Conservation (phyloP, 768 basidiomycete species). For the Boletus bicolor region DNA sequence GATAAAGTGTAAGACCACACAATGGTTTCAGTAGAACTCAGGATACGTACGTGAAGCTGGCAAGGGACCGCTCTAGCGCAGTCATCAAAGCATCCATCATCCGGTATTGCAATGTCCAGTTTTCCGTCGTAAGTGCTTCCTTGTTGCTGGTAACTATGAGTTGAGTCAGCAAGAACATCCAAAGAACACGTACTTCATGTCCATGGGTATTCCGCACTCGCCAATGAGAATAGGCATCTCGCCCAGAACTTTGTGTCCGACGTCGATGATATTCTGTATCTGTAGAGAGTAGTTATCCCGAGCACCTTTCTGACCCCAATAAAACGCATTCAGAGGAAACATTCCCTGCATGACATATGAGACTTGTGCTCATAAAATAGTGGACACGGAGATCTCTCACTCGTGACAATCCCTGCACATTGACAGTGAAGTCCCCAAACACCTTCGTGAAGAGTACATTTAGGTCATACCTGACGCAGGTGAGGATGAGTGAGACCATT, state of each 20-base stretch:
- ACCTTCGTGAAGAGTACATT: conserved; percentile 82
- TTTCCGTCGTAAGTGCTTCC: conserved; percentile 66
- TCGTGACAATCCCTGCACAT: conserved; percentile 88
- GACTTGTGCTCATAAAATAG: neutral
- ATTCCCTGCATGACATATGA: conserved; percentile 58
- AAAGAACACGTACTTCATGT: conserved; percentile 74
- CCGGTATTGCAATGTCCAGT: conserved; percentile 77
- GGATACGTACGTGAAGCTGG: conserved; percentile 79
- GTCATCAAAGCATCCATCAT: conserved; percentile 96
- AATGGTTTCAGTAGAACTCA: neutral
- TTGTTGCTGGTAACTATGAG: conserved; percentile 46
- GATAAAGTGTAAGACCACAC: neutral
- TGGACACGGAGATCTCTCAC: conserved; percentile 40
- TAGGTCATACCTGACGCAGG: conserved; percentile 76
- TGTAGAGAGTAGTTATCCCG: conserved; percentile 82
- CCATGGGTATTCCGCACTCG: conserved; percentile 95
- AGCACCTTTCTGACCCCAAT: conserved; percentile 83
- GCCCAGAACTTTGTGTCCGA: conserved; percentile 66
- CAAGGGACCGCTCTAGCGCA: conserved; percentile 69
- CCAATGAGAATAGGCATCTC: conserved; percentile 85
- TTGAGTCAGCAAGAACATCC: neutral
- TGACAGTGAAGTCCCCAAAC: conserved; percentile 82
- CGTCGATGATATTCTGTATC: conserved; percentile 72
- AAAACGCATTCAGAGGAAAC: conserved; percentile 76
- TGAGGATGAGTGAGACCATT: neutral